Evolutionary conservation across 2,329 filamentous ascomycete genomes (phyloP).

Genomic region (Alternaria atra): DNA sequence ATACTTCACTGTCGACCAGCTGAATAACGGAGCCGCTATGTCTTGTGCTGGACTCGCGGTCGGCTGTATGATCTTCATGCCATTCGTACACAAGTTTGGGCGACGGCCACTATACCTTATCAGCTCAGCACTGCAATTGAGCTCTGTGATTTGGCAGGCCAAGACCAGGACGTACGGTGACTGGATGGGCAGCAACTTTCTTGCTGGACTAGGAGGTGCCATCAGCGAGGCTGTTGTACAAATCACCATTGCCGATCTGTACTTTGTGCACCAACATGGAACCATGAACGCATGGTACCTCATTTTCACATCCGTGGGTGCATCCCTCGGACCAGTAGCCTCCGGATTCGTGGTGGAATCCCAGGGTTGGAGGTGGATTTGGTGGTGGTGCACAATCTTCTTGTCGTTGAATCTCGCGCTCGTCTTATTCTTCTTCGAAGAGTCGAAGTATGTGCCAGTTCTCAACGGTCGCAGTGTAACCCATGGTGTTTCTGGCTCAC

Average conservation of each 20-base stretch:
- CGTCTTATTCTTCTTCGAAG: constrained; percentile 59
- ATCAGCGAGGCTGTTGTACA: constrained; percentile 57
- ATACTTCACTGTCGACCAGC: constrained; percentile 46
- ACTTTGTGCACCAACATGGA: constrained; percentile 60
- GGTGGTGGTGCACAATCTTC: constrained; percentile 58
- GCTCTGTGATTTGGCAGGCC: constrained; percentile 55
- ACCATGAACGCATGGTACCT: constrained; percentile 59
- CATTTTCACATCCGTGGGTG: constrained; percentile 50
- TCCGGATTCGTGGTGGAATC: constrained; percentile 53
- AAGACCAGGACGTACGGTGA: constrained; percentile 55
- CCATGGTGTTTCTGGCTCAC: neutral
- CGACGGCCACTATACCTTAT: constrained; percentile 58
- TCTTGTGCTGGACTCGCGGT: constrained; percentile 55
- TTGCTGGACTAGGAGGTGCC: constrained; percentile 57
- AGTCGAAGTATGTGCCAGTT: constrained; percentile 24
- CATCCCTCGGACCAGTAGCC: constrained; percentile 52
- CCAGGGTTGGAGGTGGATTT: constrained; percentile 63
- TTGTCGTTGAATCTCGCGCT: constrained; percentile 50
- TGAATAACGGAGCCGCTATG: constrained; percentile 59
- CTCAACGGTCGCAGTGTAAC: constrained; percentile 16
- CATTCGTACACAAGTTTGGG: constrained; percentile 59
- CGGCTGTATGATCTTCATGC: constrained; percentile 56
- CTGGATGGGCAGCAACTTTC: constrained; percentile 55
- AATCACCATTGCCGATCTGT: constrained; percentile 60
- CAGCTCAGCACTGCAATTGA: constrained; percentile 53